A percentile compares a stretch with the other conserved stretches of the same genome.
Conservation (phyloP, 2,329 filamentous ascomycete species). For the Aspergillus chevalieri region DNA sequence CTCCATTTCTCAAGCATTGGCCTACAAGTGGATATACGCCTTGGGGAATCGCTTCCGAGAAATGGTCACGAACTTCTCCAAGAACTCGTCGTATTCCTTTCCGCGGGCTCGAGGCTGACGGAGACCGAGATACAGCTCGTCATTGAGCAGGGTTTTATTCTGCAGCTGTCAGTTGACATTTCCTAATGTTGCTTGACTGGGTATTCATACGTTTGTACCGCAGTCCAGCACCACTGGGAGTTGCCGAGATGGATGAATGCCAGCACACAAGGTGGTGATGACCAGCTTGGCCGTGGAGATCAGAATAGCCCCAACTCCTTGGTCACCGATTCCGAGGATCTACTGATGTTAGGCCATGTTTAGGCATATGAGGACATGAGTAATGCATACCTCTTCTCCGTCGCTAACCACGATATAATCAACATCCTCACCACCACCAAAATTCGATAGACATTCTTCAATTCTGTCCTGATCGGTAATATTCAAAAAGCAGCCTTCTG, state of each 20-base stretch:
- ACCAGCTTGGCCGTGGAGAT: slow-evolving; percentile 80
- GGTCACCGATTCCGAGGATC: slow-evolving; percentile 84
- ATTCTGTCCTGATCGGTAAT: slow-evolving; percentile 63
- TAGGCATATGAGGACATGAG: background rate
- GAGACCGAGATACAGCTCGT: slow-evolving; percentile 74
- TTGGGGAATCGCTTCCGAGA: slow-evolving; percentile 66
- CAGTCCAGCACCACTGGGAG: slow-evolving; percentile 79
- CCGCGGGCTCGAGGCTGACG: slow-evolving; percentile 61
- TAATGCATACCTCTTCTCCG: slow-evolving; percentile 41
- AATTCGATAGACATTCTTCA: slow-evolving; percentile 60
- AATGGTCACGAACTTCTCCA: slow-evolving; percentile 65
- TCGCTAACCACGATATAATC: slow-evolving; percentile 87
- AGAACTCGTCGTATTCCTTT: slow-evolving; percentile 67
- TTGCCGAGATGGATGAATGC: slow-evolving; percentile 71
- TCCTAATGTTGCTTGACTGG: background rate
- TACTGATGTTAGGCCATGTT: slow-evolving; percentile 33
- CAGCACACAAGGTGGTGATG: slow-evolving; percentile 78
- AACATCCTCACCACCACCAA: slow-evolving; percentile 65
- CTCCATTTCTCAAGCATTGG: background rate
- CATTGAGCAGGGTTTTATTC: slow-evolving; percentile 66
- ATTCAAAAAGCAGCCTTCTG: slow-evolving; percentile 76
- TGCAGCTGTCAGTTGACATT: slow-evolving; percentile 15
- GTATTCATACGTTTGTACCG: slow-evolving; percentile 59
- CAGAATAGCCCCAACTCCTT: slow-evolving; percentile 76
- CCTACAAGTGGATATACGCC: slow-evolving; percentile 73